Percentiles rank a stretch among this genome's conserved stretches.
Conservation (phyloP, 192 early-diverging fungal species). For the Coemansia sp. region DNA sequence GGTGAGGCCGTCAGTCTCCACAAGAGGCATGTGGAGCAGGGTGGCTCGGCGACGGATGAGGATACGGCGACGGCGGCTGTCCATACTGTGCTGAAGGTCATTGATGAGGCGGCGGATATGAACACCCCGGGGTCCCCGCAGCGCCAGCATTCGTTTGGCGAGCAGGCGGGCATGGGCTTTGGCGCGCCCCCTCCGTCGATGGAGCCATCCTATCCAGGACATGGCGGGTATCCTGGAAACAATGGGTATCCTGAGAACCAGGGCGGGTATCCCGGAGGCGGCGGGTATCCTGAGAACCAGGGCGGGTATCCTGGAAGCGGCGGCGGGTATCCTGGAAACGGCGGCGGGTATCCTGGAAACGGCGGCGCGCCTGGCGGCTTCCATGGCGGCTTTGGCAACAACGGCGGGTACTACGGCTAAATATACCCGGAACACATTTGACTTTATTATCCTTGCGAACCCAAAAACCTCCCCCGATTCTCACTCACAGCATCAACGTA, state of each 20-base stretch:
- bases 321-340: too few relatives aligned
- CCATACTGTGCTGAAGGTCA: constrained; percentile 30
- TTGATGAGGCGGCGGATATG: constrained; percentile 19
- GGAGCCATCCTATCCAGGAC: too few relatives aligned
- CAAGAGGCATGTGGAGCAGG: constrained; percentile 6
- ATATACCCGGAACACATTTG: too few relatives aligned
- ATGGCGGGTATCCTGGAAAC: background rate
- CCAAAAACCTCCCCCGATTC: too few relatives aligned
- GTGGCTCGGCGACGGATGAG: constrained; percentile 32
- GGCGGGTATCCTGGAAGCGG: too few relatives aligned
- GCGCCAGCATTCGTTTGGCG: background rate
- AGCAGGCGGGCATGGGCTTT: background rate
- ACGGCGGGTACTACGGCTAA: constrained; percentile 8
- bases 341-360: background rate
- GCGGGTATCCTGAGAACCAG: too few relatives aligned
- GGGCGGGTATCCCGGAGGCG: background rate
- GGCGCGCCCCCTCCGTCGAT: too few relatives aligned
- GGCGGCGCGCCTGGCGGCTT: background rate
- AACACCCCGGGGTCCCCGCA: background rate
- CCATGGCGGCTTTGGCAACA: constrained; percentile 1
- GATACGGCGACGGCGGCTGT: constrained; percentile 28
- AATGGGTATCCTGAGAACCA: too few relatives aligned
- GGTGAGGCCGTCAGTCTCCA: constrained; percentile 27
- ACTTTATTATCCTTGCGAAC: too few relatives aligned
- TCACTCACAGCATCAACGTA: too few relatives aligned